Evolutionary conservation across 164 flowering plant species (phyloP), one percentile per base, ranked within the genome.

Genomic region (Santalum album): DNA sequence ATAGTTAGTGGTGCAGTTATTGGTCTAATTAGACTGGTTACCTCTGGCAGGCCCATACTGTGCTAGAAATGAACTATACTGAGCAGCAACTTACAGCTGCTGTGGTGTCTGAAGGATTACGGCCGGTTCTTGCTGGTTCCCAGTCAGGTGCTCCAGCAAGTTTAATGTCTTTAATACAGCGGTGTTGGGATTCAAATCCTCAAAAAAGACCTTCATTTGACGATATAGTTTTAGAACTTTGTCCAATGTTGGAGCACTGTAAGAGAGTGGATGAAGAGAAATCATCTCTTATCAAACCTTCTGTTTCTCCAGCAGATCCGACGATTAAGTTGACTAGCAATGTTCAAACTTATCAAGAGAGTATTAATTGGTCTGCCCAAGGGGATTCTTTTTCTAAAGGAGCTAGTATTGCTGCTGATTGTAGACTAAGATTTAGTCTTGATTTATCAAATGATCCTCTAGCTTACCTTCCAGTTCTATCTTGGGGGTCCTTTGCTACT

Each of bases 41-140:
- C 44, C 51, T 22, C 48, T 57, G 60, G 51, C 79, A 87, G 98
- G 98, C 98, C 46, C 98, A 92, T 69, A 92, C 98, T 23, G 96
- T 92, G 42, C 76, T 88, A 49, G 98, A 92, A 78, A 92, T 92
- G 96, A 88, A 72, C 66, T 86, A 92, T 59, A 83, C 94, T 43
- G 96, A 88, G 71, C 98, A 92, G 76, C 82, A 81, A 75, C 98
- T 92, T 47, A 86, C 96, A 52, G 84, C 89, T 44, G 94, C 96
- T 53, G 82, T 92, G 44, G 94, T 80, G 22, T 81, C 94, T 59
- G 83, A 76, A 64, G 84, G 82, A 57, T 58, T 92, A 66, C 77
- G 96, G 32, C 96, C 98, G 26, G 78, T 54, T 73, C 83, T 86
- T 55, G 80, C 89, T 46, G 69, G 77, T 69, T 55, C 58, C 14